Base-by-base conservation (phyloP, 306 rosid genomes). In the Quercus cerris region DNA sequence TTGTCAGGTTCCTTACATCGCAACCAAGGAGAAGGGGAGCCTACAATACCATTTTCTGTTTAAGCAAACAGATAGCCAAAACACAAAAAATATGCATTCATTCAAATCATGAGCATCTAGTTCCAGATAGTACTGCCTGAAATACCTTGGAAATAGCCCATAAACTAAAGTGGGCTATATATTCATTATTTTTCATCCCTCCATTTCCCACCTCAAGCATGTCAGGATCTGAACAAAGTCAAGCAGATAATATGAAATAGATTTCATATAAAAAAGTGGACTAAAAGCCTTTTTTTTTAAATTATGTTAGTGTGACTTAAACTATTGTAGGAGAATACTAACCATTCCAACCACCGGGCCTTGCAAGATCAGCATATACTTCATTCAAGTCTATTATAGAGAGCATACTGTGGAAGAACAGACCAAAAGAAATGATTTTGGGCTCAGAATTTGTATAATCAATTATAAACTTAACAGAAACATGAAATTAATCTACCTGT, bases 281-380 rank as follows among this genome's bases (percentile, higher is more conserved):
- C 63, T 3, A 74, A 62, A 11, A 5, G 46, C 30, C n/a, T 11
- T 10, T 31, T 14, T 28, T 31, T 27, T 27, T 27, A 2, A 38
- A 7, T 38, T 13, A 67, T 76, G 38, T 46, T 71, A 31, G 2
- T 0, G 46, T 76, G 44, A 15, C 33, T 25, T 8, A 5, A 63
- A 57, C 11, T 66, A 25, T 35, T 8, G 52, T 19, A 31, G 27
- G 19, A 68, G 63, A 71, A 54, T 63, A 77, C 90, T 54, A 52
- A 95, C 99, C 99, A 71, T 95, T 95, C 99, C 99, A 95, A 58
- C 98, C 99, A 74, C 99, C 98, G 27, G 99, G 96, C 78, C 94
- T 83, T 55, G 98, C 98, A 51, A 59, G 76, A 3, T 89, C 92
- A 73, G 98, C 99, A 56, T 95, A 93, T 62, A 84, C 70, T 81